Evolutionary conservation across 2,329 filamentous ascomycete species (phyloP).

Genomic region (Myriosclerotinia scirpicola): DNA sequence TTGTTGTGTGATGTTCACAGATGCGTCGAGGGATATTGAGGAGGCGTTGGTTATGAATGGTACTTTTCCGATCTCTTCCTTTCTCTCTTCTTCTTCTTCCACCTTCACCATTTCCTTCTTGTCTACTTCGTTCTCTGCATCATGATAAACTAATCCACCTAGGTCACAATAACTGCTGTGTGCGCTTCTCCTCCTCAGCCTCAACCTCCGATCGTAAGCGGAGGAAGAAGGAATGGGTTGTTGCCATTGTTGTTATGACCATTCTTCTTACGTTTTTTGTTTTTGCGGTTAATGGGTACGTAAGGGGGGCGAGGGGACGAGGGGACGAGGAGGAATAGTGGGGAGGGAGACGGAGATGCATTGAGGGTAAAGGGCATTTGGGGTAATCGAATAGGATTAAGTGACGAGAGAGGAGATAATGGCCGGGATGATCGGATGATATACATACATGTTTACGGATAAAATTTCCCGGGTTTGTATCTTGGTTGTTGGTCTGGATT

Average conservation of each 20-base stretch:
- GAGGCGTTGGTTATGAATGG: conserved; percentile 12
- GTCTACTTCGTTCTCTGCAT: too few species aligned
- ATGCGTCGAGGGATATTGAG: conserved; percentile 33
- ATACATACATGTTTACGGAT: neutral
- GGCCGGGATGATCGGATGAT: neutral
- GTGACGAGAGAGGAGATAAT: neutral
- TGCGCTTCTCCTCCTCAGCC: conserved; percentile 19
- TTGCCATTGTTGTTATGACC: neutral
- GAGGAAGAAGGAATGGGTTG: neutral
- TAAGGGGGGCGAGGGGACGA: neutral
- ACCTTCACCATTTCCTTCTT: too few species aligned
- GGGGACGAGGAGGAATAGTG: neutral
- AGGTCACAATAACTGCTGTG: conserved; percentile 33
- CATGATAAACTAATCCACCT: neutral
- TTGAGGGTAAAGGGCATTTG: too few species aligned
- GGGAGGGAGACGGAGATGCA: neutral
- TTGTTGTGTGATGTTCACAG: conserved; percentile 36
- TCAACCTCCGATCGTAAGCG: neutral
- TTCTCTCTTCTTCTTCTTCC: neutral
- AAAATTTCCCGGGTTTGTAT: neutral
- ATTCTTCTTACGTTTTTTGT: conserved; percentile 2
- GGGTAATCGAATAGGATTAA: neutral
- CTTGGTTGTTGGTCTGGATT: neutral
- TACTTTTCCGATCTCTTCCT: neutral
- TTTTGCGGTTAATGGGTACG: neutral